Evolutionary conservation across 768 basidiomycete genomes (phyloP), one percentile per base, ranked within the genome.

Genomic region (Tricholoma sp.): DNA sequence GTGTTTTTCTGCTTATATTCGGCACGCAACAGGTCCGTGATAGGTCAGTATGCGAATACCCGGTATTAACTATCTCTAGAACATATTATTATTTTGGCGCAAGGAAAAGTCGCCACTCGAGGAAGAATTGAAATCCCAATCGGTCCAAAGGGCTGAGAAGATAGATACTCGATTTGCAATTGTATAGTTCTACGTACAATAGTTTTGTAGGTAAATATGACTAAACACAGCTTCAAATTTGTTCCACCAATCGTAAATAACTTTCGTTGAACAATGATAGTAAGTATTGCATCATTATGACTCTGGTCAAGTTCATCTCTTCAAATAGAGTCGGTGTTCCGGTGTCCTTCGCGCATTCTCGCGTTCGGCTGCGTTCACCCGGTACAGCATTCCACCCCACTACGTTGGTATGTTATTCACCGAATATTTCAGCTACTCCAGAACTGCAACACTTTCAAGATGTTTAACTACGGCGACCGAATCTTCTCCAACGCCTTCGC

Each of bases 391-490:
- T n/a, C n/a, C 56, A 29, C 19, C 55, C 31, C 50, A 41, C 27
- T 41, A 47, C 53, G 49, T 54, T 39, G 19, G 51, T 55, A 27
- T 57, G 45, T 56, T 22, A 57, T 52, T 59, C 47, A 57, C 57
- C 55, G 56, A 21, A 37, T 18, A 22, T 41, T 62, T 47, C 59
- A 79, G 78, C 57, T 74, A 63, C 62, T 71, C 74, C 55, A 70
- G 74, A 66, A 57, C 69, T 57, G 62, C 72, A 35, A 67, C 65
- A 60, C 72, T 73, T 16, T 74, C 78, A 64, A 77, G 86, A 77
- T 82, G 78, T 71, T 71, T 87, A 52, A 78, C 83, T 24, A 82
- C 86, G 9, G 77, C 83, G 18, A 70, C 83, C 14, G 76, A 76
- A 49, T 62, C 79, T 8, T 61, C 81, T 0, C 66, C 81, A 22